Percentiles rank a stretch among this genome's conserved stretches.
Evolutionary conservation across 768 basidiomycete genomes (phyloP).

Genomic region (Lactarius pseudohatsudake): DNA sequence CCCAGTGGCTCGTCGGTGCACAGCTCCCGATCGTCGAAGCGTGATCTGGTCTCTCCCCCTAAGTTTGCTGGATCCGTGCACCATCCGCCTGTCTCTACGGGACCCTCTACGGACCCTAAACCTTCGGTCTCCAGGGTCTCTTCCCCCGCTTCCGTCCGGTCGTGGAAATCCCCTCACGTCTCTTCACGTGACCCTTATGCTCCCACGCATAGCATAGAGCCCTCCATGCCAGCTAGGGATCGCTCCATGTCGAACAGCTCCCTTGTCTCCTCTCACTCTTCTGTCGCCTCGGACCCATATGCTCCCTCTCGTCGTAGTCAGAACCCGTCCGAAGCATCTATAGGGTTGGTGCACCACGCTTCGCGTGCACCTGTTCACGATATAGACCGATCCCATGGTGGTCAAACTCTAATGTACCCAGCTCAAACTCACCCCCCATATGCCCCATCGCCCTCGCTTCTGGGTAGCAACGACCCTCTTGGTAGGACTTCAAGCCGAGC

Average conservation of each 20-base stretch:
- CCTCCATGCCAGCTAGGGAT: conserved; percentile 14
- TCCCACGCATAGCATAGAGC: conserved; percentile 13
- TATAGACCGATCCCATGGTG: conserved; percentile 23
- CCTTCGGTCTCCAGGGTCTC: conserved; percentile 27
- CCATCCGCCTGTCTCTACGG: conserved; percentile 30
- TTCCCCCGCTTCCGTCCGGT: conserved; percentile 28
- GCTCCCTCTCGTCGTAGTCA: conserved; percentile 38
- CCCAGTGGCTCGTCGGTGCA: conserved; percentile 22
- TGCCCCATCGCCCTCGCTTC: conserved; percentile 80
- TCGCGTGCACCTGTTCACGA: conserved; percentile 14
- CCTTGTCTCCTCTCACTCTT: conserved; percentile 37
- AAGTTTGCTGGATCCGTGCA: conserved; percentile 25
- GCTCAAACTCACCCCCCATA: conserved; percentile 54
- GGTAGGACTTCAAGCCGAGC: conserved; percentile 68
- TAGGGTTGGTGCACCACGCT: conserved; percentile 12
- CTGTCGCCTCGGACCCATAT: conserved; percentile 37
- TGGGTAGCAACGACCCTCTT: conserved; percentile 81
- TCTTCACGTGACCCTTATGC: conserved; percentile 31
- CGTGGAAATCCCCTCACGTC: conserved; percentile 22
- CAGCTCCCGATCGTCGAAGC: conserved; percentile 19
- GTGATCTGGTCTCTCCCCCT: conserved; percentile 20
- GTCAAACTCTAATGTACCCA: conserved; percentile 33
- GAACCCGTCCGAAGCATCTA: conserved; percentile 14
- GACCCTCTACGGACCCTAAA: conserved; percentile 27
- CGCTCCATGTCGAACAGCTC: conserved; percentile 51